Conservation (phyloP, 2,329 filamentous ascomycete species). For the Colletotrichum spinosum region DNA sequence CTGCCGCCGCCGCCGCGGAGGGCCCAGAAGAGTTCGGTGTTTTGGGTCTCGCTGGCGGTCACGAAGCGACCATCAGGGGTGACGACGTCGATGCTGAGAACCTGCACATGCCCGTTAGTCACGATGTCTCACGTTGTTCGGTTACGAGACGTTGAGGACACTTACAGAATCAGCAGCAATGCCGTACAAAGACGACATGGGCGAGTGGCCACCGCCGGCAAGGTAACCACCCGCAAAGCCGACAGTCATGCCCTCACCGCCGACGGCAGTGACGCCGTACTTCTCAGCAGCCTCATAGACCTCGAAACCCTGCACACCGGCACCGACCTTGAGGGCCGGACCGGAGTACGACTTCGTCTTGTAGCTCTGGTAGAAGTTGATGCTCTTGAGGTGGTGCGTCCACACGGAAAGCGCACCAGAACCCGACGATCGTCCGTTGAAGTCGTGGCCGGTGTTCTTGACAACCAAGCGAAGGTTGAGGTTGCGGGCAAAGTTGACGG, state of each 20-base stretch:
- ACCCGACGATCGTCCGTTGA: conserved; percentile 49
- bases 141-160: conserved; percentile 49
- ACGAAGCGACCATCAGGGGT: conserved; percentile 56
- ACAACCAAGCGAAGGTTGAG: conserved; percentile 62
- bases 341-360: conserved; percentile 57
- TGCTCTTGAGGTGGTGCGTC: conserved; percentile 53
- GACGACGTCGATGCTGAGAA: conserved; percentile 59
- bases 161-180: conserved; percentile 68
- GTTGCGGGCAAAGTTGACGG: conserved; percentile 59
- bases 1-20: conserved; percentile 56
- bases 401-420: conserved; percentile 50
- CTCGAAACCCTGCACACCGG: conserved; percentile 63
- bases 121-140: conserved; percentile 42
- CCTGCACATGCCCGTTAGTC: conserved; percentile 1
- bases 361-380: conserved; percentile 52
- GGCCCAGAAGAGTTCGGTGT: conserved; percentile 63
- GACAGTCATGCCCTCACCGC: conserved; percentile 66
- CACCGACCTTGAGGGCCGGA: conserved; percentile 62
- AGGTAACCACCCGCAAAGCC: conserved; percentile 69
- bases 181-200: conserved; percentile 63
- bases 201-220: conserved; percentile 69
- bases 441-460: conserved; percentile 54
- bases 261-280: conserved; percentile 60
- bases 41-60: conserved; percentile 50
- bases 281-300: conserved; percentile 60